phyloP scores from a whole-genome alignment of 1,139 yeast species.

The Taphrina pruni region DNA sequence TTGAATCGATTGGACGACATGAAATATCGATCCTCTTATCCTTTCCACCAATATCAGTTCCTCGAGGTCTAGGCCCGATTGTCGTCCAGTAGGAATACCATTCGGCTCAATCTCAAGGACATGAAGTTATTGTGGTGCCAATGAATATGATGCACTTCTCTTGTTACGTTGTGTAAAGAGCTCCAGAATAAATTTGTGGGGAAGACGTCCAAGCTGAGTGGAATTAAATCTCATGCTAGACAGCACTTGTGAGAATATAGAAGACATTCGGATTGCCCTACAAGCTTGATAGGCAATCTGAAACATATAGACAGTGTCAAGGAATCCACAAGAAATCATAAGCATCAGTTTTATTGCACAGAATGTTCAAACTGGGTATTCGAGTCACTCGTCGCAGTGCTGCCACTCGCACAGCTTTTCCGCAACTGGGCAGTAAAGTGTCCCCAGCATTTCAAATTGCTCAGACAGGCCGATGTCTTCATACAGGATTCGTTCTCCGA shows the following conservation, averaged over 20 bases:
- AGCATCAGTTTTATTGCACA: background rate
- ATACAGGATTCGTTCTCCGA: background rate
- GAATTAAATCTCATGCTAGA: too few species aligned
- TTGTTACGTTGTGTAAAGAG: background rate
- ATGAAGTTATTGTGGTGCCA: background rate
- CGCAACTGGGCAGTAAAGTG: background rate
- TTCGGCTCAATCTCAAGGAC: too few species aligned
- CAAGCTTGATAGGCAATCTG: too few species aligned
- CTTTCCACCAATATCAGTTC: background rate
- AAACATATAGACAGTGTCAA: too few species aligned
- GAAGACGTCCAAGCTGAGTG: background rate
- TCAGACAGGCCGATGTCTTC: background rate
- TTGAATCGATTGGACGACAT: conserved; percentile 47
- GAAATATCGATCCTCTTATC: too few species aligned
- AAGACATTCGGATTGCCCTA: too few species aligned
- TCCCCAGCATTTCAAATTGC: background rate
- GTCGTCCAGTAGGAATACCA: too few species aligned
- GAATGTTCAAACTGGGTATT: background rate
- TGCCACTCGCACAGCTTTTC: background rate
- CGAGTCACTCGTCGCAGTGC: background rate
- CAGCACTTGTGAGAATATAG: too few species aligned
- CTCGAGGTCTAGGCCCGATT: too few species aligned
- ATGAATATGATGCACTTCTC: conserved; percentile 2
- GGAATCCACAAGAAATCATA: too few species aligned
- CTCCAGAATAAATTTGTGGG: background rate